Base-by-base conservation (phyloP, 176 grass and related monocot species). In the Oryza brachyantha region DNA sequence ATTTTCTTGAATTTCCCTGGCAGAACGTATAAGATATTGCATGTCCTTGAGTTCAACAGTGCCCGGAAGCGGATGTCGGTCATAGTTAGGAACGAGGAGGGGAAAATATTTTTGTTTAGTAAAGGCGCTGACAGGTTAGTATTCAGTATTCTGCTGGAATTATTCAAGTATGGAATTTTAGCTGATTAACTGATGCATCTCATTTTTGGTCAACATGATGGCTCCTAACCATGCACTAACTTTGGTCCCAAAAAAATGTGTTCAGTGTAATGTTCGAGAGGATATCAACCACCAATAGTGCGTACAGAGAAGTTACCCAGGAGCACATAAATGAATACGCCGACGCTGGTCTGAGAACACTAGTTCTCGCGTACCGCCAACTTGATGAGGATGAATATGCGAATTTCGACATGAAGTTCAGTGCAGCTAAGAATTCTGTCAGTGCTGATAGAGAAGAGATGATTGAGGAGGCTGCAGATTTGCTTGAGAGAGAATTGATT, bases 121-220 rank as follows among this genome's bases (percentile, higher is more conserved):
- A 97, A 97, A 86, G 95, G 95, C 1, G 95, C 95, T 36, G 95
- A 97, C 83, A 94, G 92, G 95, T 97, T 71, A 48, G 79, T 82
- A 64, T 3, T 40, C 68, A 52, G 13, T 77, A 21, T 67, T 64
- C 16, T 67, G n/a, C 36, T 66, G 13, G 40, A 19, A 66, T 19
- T 50, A 41, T 66, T 73, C 60, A 41, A 43, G 35, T 38, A 21
- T 8, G 31, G 16, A 61, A 32, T 2, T 62, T 85, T 22, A 46
- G 29, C 24, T 72, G 31, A 32, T 32, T 36, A 36, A 36, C 3
- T 36, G 17, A 55, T 54, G 57, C 55, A 72, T 80, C 4, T 37
- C 3, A 21, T 82, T 5, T 39, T 79, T 22, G 73, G 34, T 28
- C 16, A 46, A 78, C 45, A 26, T 13, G 59, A 70, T 65, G 35